Base-by-base conservation (phyloP, 2,329 filamentous ascomycete genomes). In the Chrysosporium keratinophilum region DNA sequence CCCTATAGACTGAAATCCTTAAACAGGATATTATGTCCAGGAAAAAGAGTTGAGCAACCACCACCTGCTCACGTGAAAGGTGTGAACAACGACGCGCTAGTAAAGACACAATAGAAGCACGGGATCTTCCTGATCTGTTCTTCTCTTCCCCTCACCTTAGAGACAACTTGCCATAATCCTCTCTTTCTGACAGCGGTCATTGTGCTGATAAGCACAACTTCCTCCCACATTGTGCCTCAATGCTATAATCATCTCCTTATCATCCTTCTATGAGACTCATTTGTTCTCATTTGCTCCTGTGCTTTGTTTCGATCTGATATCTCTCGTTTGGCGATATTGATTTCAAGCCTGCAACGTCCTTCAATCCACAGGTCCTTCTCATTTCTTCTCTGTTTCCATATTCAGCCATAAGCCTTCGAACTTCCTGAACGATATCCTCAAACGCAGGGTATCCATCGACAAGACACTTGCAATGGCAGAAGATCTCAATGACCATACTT, bases 71-170 rank as follows among this genome's bases (percentile, higher is more conserved):
- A 49, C 35, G 46, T 49, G 46, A 39, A 17, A 31, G 15, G 23
- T 28, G 17, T 39, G 37, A 48, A 48, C 45, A 46, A 45, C 10
- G 28, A 31, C 45, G 33, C 45, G 45, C 10, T 48, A 46, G 31
- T 6, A 45, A 20, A 33, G 17, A 20, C 12, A n/a, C 31, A 47
- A 33, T 10, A 19, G 44, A 39, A n/a, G 14, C 33, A 39, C 45
- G 45, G 45, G 15, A 37, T 39, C 23, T 48, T 31, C 45, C 45
- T 28, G 14, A 17, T 35, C 42, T 19, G 44, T 34, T 35, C 35
- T 23, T 23, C 31, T 45, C 43, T 31, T 20, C 11, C 15, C 14
- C 6, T 33, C 43, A 45, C 5, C 15, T 37, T 11, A 37, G 35
- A n/a, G 11, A 12, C 3, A 37, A 37, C n/a, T n/a, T n/a, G 35